These are phyloP conservation scores for Spergularia azorica DNA, from an alignment of 179 eudicot species.

Conservation along the genomic window DNA sequence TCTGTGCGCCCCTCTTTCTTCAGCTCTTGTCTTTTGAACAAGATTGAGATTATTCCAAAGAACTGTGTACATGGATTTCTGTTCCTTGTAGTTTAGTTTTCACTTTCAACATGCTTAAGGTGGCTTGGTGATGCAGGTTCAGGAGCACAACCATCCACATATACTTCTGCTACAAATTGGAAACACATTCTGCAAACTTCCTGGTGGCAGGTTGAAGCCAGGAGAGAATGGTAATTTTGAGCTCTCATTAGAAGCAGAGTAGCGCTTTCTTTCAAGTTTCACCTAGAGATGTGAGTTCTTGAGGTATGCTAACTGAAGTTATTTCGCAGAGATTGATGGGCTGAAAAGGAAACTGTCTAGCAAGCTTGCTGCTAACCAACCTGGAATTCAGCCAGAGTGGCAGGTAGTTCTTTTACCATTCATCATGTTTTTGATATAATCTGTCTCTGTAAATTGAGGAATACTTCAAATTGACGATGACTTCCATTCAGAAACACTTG, in stretches of 20 bases:
- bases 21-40: background rate
- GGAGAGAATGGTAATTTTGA: conserved; percentile 63
- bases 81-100: background rate
- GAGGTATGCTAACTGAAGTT: background rate
- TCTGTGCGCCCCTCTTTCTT: background rate
- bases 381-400: conserved; percentile 64
- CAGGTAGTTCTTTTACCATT: conserved; percentile 41
- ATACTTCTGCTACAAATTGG: conserved; percentile 59
- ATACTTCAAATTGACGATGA: background rate
- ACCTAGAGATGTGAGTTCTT: background rate
- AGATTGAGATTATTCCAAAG: background rate
- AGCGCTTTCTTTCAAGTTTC: background rate
- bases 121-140: conserved; percentile 43
- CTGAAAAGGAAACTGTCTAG: conserved; percentile 67
- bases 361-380: conserved; percentile 60
- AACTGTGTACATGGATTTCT: background rate
- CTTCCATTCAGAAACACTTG: no score
- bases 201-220: conserved; percentile 78
- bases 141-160: conserved; percentile 65
- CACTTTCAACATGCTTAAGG: background rate
- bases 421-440: background rate
- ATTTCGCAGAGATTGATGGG: conserved; percentile 63
- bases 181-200: conserved; percentile 69
- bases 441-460: background rate
- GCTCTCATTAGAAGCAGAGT: background rate